These are phyloP conservation scores for Amphicarpaea edgeworthii DNA, from an alignment of 306 rosid genomes.

Conservation along the genomic window DNA sequence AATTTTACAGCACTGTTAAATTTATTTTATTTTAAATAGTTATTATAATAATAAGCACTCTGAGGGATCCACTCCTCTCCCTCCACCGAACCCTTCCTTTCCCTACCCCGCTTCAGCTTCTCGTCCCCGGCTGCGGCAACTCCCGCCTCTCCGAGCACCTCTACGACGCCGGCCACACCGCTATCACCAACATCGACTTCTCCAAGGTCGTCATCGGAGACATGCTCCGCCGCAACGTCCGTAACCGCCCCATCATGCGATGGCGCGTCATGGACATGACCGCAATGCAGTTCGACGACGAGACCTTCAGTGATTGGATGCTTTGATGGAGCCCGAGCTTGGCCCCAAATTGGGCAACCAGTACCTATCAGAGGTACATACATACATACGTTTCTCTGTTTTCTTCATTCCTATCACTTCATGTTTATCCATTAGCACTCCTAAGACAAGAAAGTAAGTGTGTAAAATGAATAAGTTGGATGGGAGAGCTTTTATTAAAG, in stretches of 20 bases:
- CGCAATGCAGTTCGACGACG: slow-evolving; percentile 78
- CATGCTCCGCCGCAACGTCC: slow-evolving; percentile 91
- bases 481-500: no score
- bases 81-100: slow-evolving; percentile 45
- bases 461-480: no score
- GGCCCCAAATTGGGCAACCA: slow-evolving; percentile 83
- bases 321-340: slow-evolving; percentile 92
- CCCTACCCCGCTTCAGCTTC: slow-evolving; percentile 52
- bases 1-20: no score
- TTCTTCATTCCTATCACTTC: no score
- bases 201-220: slow-evolving; percentile 88
- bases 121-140: slow-evolving; percentile 91
- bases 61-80: slow-evolving; percentile 64
- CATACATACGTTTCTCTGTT: no score
- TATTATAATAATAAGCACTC: no score
- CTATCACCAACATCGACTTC: slow-evolving; percentile 83
- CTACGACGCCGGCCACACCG: slow-evolving; percentile 73
- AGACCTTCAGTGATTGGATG: slow-evolving; percentile 74
- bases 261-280: slow-evolving; percentile 99
- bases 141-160: slow-evolving; percentile 91
- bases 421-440: no score
- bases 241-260: slow-evolving; percentile 83
- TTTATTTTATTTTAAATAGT: no score
- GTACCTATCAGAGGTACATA: slow-evolving; percentile 73
- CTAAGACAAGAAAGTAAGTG: no score